Evolutionary conservation across 2,329 filamentous ascomycete species (phyloP), one percentile per base, ranked within the genome.

Genomic region (Clonostachys byssicola): DNA sequence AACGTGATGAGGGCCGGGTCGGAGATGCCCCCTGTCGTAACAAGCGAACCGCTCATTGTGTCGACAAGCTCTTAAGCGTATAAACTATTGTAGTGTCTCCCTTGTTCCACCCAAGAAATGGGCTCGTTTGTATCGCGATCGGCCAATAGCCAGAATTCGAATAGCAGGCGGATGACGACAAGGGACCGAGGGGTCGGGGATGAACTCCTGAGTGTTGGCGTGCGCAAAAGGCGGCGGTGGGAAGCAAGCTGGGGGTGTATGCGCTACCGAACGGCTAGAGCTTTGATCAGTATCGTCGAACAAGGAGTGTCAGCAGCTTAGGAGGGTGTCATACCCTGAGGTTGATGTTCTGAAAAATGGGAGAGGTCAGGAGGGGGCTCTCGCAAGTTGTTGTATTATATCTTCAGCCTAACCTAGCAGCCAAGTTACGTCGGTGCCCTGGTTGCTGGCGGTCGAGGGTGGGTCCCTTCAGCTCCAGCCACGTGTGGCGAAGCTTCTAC

Each of bases 1-100:
- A 54, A 84, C 81, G 81, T 82, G 70, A 85, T 85, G 58, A 85
- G 77, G 60, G 79, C 77, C 56, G 81, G 81, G 71, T 85, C 81
- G 52, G 81, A 83, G 66, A 85, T 85, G 60, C 81, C 81, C 56
- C 80, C 81, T 65, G 68, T 65, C 39, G 68, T 66, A 55, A 61
- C 62, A 51, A 77, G 63, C 51, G 58, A 59, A 49, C 58, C 52
- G 49, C 59, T 68, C 66, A 69, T 69, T 43, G 49, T 52, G 49
- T 16, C 18, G 36, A 16, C 23, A 30, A 30, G 23, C 23, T 30
- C 23, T 30, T 9, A 42, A 12, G 12, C 16, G 40, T 42, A 42
- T n/a, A 13, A 23, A 17, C 64, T 44, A 52, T 43, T 34, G 40
- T 47, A 44, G 41, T 46, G 42, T 45, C 46, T 49, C 49, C 40